These are phyloP conservation scores for Blumeria graminis DNA, from an alignment of 2,329 filamentous ascomycete species.

Conservation along the genomic window DNA sequence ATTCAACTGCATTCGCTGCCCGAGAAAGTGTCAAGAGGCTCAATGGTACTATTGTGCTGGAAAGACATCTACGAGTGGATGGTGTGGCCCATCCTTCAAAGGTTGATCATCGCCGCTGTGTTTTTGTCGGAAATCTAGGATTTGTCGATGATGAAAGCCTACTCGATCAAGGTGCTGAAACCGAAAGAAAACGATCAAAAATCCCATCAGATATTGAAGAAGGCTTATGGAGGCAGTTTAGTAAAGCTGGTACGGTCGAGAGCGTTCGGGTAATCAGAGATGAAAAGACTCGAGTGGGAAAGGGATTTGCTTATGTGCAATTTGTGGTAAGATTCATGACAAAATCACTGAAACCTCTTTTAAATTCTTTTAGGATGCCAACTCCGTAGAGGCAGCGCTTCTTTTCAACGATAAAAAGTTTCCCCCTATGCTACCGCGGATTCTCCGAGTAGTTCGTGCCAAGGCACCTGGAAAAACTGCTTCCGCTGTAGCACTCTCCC, in stretches of 20 bases:
- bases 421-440: slow-evolving; percentile 76
- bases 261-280: slow-evolving; percentile 85
- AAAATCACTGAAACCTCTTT: not conserved
- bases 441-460: slow-evolving; percentile 66
- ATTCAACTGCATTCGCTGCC: slow-evolving; percentile 50
- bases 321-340: slow-evolving; percentile 36
- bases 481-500: slow-evolving; percentile 8
- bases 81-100: slow-evolving; percentile 68
- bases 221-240: slow-evolving; percentile 67
- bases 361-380: slow-evolving; percentile 34
- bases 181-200: slow-evolving; percentile 48
- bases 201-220: slow-evolving; percentile 72
- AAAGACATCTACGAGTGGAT: slow-evolving; percentile 76
- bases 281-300: slow-evolving; percentile 72
- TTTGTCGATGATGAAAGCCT: slow-evolving; percentile 84
- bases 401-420: slow-evolving; percentile 78
- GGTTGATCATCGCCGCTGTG: slow-evolving; percentile 66
- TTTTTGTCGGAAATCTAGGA: slow-evolving; percentile 88
- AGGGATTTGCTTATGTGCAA: slow-evolving; percentile 94
- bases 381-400: slow-evolving; percentile 74
- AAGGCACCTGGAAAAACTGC: slow-evolving; percentile 18
- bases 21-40: slow-evolving; percentile 51
- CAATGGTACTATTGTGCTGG: slow-evolving; percentile 65
- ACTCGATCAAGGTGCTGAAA: slow-evolving; percentile 38
- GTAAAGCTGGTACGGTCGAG: slow-evolving; percentile 60